Percentiles rank a stretch among this genome's conserved stretches.
phyloP scores from a whole-genome alignment of 306 rosid species.

The Delonix regia region DNA sequence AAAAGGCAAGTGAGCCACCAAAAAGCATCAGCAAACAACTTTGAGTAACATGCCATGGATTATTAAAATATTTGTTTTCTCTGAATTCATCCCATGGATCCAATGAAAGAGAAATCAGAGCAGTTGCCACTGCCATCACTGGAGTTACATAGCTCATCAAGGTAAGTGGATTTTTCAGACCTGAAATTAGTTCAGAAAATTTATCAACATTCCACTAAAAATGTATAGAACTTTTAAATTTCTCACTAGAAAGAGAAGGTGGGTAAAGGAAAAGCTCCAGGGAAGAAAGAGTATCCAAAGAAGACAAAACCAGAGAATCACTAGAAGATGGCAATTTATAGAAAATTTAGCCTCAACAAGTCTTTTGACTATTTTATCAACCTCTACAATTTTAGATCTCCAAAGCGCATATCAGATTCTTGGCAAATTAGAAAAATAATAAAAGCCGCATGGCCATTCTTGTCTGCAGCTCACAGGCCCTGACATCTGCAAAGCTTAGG shows the following conservation, averaged over 20 bases:
- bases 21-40: constrained; percentile 88
- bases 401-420: neutral
- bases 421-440: neutral
- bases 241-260: constrained; percentile 11
- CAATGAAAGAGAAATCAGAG: constrained; percentile 71
- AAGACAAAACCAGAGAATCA: constrained; percentile 6
- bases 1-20: constrained; percentile 91
- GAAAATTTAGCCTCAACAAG: constrained; percentile 9
- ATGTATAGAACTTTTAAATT: constrained; percentile 7
- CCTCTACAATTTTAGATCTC: constrained; percentile 5
- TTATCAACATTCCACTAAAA: constrained; percentile 21
- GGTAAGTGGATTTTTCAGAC: constrained; percentile 89
- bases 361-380: neutral
- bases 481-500: neutral
- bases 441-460: neutral
- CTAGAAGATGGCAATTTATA: constrained; percentile 4
- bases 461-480: neutral
- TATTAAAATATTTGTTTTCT: constrained; percentile 72
- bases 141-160: constrained; percentile 96
- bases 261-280: neutral
- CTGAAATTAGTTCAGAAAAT: constrained; percentile 52
- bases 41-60: constrained; percentile 68
- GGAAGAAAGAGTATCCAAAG: neutral
- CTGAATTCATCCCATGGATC: constrained; percentile 91
- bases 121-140: constrained; percentile 83